Percentiles rank a stretch among this genome's conserved stretches.
These are phyloP conservation scores for Pistacia integerrima DNA, from an alignment of 345 rosid genomes.

Conservation along the genomic window DNA sequence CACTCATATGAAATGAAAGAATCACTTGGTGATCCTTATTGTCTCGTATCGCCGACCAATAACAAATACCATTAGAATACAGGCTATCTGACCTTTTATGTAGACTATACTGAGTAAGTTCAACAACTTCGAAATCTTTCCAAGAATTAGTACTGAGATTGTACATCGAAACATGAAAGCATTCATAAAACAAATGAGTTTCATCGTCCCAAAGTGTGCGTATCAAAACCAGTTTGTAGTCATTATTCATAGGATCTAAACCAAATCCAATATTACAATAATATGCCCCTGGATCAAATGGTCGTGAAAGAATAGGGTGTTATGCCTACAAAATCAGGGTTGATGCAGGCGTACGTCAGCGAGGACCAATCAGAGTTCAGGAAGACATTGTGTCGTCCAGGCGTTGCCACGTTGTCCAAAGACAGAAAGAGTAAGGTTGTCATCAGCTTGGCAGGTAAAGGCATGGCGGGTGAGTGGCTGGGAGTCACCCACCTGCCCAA, in stretches of 20 bases:
- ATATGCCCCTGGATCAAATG: too few relatives aligned
- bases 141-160: background rate
- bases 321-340: too few relatives aligned
- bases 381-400: too few relatives aligned
- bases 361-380: too few relatives aligned
- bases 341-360: too few relatives aligned
- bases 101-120: background rate
- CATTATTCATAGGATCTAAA: background rate
- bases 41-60: background rate
- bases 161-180: background rate
- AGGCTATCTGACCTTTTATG: background rate
- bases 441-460: too few relatives aligned
- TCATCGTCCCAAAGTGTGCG: background rate
- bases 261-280: background rate
- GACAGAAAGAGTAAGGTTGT: too few relatives aligned
- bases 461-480: too few relatives aligned
- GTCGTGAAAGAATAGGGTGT: too few relatives aligned
- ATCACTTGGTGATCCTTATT: background rate
- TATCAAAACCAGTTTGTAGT: slow-evolving; percentile 5
- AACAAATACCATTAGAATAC: background rate
- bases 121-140: too few relatives aligned
- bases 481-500: too few relatives aligned
- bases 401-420: too few relatives aligned
- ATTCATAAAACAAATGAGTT: background rate
- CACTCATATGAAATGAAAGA: background rate